Base-by-base conservation (phyloP, 2,329 filamentous ascomycete species). In the Clonostachys rhizophaga region DNA sequence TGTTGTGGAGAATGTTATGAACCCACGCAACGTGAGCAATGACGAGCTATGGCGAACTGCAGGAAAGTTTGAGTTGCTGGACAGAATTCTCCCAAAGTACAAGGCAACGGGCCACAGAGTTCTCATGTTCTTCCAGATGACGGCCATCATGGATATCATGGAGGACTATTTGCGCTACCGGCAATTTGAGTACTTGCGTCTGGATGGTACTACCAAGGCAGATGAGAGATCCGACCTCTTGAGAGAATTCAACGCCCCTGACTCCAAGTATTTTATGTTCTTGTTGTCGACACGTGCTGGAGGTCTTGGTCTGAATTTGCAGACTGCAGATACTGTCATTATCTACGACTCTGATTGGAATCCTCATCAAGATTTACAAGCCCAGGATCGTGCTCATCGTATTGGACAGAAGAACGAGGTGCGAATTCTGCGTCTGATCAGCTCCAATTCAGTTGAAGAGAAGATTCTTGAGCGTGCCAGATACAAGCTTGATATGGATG, bases 271-370 rank as follows among this genome's bases (percentile, higher is more conserved):
- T 68, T 96, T 97, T 68, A 95, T 95, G 72, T 99, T 99, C 75
- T 70, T 99, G 66, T 81, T 99, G n/a, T 99, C 94, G 4, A 99
- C 94, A 20, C 92, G 94, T 76, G 94, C 94, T 52, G 94, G 94
- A 85, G 94, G 94, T 81, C 79, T 99, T 11, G 94, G 94, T 78
- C 79, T 99, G 55, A 99, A 99, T 62, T 68, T 99, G 65, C 94
- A 99, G 69, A 96, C 92, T 42, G 94, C 94, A 40, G 94, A 99
- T 68, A 99, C 94, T 2, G 94, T 99, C 72, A 96, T 99, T 68
- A 99, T 99, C 62, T 99, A 96, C 70, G 94, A 99, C 63, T 99
- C 94, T 0, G 94, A 99, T 72, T 99, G 94, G 94, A 99, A 99
- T 68, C 94, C 94, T 63, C 92, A 97, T 65, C 94, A 99, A 68